phyloP scores from a whole-genome alignment of 148 eudicot species.

The Talinum fruticosum region DNA sequence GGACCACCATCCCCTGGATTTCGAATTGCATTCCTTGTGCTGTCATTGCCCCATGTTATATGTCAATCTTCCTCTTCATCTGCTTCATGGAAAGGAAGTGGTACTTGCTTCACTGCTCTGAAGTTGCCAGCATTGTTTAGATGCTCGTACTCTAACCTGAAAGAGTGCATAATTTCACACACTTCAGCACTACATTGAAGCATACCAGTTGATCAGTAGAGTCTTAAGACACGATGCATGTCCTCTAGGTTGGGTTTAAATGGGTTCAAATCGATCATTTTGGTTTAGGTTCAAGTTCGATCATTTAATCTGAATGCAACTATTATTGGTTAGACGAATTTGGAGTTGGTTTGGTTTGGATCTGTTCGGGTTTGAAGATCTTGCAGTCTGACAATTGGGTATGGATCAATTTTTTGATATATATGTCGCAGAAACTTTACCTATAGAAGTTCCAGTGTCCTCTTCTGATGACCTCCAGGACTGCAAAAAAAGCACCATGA shows the following conservation, averaged over 20 bases:
- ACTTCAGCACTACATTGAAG: slow-evolving; percentile 10
- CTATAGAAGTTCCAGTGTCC: slow-evolving; percentile 96
- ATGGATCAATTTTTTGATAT: not conserved
- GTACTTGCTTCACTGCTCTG: slow-evolving; percentile 88
- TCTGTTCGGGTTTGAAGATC: too few relatives aligned
- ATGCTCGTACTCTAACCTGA: slow-evolving; percentile 98
- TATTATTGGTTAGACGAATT: too few relatives aligned
- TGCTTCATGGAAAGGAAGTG: slow-evolving; percentile 92
- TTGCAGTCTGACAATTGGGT: too few relatives aligned
- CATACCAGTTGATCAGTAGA: too few relatives aligned
- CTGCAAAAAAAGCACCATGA: slow-evolving; percentile 87
- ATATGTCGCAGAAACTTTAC: slow-evolving; percentile 32
- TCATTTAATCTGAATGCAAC: too few relatives aligned
- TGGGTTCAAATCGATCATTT: too few relatives aligned
- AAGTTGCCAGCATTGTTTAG: slow-evolving; percentile 92
- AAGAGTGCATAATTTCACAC: slow-evolving; percentile 4
- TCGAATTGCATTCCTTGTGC: not conserved
- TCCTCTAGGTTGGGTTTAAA: too few relatives aligned
- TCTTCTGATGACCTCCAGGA: slow-evolving; percentile 90
- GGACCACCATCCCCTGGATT: slow-evolving; percentile 13
- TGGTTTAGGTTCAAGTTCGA: too few relatives aligned
- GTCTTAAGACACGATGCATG: too few relatives aligned
- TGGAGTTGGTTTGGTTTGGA: not conserved
- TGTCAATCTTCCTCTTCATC: slow-evolving; percentile 67
- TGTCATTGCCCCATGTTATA: slow-evolving; percentile 19